Evolutionary conservation across 805 yeast species (phyloP).

Genomic region (Wickerhamomyces hampshirensis): DNA sequence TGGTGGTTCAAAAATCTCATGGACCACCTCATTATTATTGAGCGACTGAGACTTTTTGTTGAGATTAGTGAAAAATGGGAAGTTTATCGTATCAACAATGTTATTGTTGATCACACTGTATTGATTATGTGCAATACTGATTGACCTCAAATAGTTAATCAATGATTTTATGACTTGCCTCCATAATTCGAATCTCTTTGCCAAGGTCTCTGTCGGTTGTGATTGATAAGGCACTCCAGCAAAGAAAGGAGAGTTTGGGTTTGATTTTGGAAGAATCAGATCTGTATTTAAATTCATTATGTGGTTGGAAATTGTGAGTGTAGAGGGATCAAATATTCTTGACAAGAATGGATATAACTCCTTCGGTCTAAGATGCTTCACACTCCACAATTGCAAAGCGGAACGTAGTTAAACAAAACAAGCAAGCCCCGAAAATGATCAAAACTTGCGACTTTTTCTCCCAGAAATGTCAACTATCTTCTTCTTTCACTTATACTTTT

Average conservation of each 20-base stretch:
- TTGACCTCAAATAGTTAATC: slow-evolving; percentile 69
- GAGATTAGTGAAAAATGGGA: slow-evolving; percentile 33
- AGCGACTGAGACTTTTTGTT: slow-evolving; percentile 2
- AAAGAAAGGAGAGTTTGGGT: slow-evolving; percentile 34
- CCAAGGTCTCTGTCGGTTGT: slow-evolving; percentile 81
- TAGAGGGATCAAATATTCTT: too few species aligned
- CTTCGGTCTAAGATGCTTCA: too few species aligned
- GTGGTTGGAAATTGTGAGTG: too few species aligned
- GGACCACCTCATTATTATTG: slow-evolving; percentile 1
- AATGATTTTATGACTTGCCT: slow-evolving; percentile 72
- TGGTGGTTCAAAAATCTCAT: slow-evolving; percentile 31
- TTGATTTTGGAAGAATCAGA: slow-evolving; percentile 16
- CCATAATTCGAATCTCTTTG: slow-evolving; percentile 83
- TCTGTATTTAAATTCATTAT: too few species aligned
- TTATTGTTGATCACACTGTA: slow-evolving; percentile 74
- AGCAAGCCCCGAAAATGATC: too few species aligned
- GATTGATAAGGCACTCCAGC: slow-evolving; percentile 51
- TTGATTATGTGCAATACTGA: slow-evolving; percentile 81
- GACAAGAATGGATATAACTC: too few species aligned
- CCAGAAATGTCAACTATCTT: too few species aligned
- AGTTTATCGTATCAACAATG: slow-evolving; percentile 67
- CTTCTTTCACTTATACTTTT: too few species aligned
- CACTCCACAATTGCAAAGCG: too few species aligned
- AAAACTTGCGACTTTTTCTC: too few species aligned
- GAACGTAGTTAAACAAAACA: too few species aligned